Conservation (phyloP, 257 asterid genomes). For the Dorcoceras hygrometricum region DNA sequence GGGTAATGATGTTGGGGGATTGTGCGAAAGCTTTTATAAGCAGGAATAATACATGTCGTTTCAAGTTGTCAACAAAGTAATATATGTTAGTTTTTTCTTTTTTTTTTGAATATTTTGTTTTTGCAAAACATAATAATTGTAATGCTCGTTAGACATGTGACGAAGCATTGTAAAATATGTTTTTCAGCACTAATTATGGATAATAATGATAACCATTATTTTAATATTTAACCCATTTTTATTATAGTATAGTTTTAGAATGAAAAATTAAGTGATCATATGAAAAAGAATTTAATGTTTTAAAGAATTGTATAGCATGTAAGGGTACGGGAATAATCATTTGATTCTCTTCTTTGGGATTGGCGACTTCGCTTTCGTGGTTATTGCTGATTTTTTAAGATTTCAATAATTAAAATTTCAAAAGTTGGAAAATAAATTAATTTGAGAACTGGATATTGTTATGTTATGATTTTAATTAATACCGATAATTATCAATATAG, state of each 20-base stretch:
- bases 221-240: background rate
- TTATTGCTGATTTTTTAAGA: conserved; percentile 3
- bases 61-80: background rate
- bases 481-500: too few relatives aligned
- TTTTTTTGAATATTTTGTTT: too few relatives aligned
- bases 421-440: background rate
- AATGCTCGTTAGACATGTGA: background rate
- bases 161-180: background rate
- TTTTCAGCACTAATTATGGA: too few relatives aligned
- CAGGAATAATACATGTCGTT: too few relatives aligned
- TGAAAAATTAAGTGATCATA: too few relatives aligned
- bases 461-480: background rate
- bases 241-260: too few relatives aligned
- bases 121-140: background rate
- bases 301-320: too few relatives aligned
- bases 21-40: background rate
- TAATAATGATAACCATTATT: too few relatives aligned
- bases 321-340: background rate
- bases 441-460: background rate
- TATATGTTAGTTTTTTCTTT: background rate
- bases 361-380: background rate
- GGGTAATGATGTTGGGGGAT: background rate
- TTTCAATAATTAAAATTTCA: background rate
- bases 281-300: too few relatives aligned
- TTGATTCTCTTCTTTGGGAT: background rate